Conservation (phyloP, 768 basidiomycete species). For the Russula ochroleuca region DNA sequence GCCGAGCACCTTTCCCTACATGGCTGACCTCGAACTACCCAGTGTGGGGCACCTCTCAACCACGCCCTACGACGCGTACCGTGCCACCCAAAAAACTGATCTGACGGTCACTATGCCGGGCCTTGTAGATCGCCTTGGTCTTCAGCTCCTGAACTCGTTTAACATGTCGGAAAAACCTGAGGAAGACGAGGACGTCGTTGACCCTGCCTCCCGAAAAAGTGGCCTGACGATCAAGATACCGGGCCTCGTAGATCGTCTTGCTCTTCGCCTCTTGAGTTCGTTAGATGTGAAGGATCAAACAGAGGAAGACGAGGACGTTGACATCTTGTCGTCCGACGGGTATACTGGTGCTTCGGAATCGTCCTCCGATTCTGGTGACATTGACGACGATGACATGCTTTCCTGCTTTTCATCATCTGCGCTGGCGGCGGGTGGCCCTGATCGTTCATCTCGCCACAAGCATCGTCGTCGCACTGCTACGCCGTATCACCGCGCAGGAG, state of each 20-base stretch:
- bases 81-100: not conserved
- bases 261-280: conserved; percentile 9
- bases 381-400: not conserved
- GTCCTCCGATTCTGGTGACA: conserved; percentile 5
- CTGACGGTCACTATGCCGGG: conserved; percentile 16
- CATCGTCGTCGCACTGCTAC: not conserved
- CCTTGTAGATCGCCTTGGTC: conserved; percentile 14
- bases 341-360: conserved; percentile 15
- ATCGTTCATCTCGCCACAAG: conserved; percentile 9
- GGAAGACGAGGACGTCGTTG: not conserved
- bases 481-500: conserved; percentile 8
- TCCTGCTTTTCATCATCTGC: not conserved
- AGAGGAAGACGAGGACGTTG: not conserved
- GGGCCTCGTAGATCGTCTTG: conserved; percentile 16
- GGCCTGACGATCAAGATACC: conserved; percentile 17
- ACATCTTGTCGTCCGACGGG: conserved; percentile 1
- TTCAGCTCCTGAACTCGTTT: conserved; percentile 8
- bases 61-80: not conserved
- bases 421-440: not conserved
- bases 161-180: not conserved
- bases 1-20: not conserved
- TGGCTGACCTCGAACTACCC: not conserved
- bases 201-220: not conserved
- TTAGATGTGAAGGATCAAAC: conserved; percentile 1
- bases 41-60: too few species aligned